Evolutionary conservation across 495 filamentous ascomycete species (phyloP).

Genomic region (Penicillium alfredii): DNA sequence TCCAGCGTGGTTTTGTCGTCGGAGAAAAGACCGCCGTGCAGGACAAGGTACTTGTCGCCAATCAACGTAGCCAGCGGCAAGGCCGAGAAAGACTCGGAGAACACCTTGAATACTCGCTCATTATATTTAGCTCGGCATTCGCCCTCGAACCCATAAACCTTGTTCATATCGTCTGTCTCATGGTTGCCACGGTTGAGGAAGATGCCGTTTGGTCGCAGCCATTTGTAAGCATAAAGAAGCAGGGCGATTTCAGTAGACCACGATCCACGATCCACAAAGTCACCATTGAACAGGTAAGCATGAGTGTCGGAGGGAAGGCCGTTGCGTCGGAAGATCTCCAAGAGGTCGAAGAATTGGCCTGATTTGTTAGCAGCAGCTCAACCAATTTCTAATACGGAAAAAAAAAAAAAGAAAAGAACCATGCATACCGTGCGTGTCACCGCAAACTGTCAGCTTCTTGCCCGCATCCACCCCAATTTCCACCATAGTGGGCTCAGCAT

Average conservation of each 20-base stretch:
- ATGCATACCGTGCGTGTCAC: conserved; percentile 84
- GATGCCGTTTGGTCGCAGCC: conserved; percentile 77
- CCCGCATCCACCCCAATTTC: conserved; percentile 78
- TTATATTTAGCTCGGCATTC: conserved; percentile 98
- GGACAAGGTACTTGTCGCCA: conserved; percentile 82
- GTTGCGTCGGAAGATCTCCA: conserved; percentile 92
- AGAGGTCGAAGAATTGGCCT: conserved; percentile 97
- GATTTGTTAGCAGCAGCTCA: conserved; percentile 9
- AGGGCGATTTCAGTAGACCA: conserved; percentile 97
- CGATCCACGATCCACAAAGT: conserved; percentile 95
- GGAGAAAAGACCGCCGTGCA: conserved; percentile 96
- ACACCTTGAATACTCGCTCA: conserved; percentile 92
- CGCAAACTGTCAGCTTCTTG: conserved; percentile 84
- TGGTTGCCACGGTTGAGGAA: conserved; percentile 99
- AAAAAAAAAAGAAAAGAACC: too few relatives aligned
- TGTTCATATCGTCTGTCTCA: conserved; percentile 99
- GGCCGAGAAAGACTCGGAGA: conserved; percentile 97
- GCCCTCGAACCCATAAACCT: conserved; percentile 96
- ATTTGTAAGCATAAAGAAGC: conserved; percentile 93
- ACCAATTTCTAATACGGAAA: not conserved
- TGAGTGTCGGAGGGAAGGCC: conserved; percentile 79
- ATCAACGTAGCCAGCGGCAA: conserved; percentile 89
- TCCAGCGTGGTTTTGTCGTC: conserved; percentile 90
- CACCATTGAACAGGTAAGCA: conserved; percentile 95
- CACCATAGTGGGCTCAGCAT: conserved; percentile 93